phyloP scores from a whole-genome alignment of 805 yeast species.

The Suhomyces canberraensis region DNA sequence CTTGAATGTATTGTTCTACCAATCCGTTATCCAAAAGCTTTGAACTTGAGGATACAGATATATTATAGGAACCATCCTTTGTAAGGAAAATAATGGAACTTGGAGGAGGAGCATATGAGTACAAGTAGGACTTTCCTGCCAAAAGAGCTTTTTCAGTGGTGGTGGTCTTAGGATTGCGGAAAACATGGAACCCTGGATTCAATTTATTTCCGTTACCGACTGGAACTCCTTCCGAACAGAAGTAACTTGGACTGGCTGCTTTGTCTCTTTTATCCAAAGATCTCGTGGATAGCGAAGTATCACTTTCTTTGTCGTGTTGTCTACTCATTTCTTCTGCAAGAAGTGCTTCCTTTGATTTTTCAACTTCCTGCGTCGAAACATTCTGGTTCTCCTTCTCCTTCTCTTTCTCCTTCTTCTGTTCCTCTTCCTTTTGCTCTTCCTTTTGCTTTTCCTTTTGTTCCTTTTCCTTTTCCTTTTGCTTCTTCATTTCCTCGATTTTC shows the following conservation, averaged over 20 bases:
- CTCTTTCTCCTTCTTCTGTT: constrained; percentile 9
- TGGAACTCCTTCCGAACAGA: constrained; percentile 13
- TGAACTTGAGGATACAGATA: constrained; percentile 12
- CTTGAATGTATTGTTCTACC: constrained; percentile 19
- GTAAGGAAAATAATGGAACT: constrained; percentile 22
- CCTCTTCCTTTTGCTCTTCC: constrained; percentile 7
- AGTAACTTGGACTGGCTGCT: constrained; percentile 8
- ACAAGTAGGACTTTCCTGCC: constrained; percentile 20
- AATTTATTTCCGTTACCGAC: constrained; percentile 10
- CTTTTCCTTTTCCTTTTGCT: constrained; percentile 7
- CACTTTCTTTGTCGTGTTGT: not conserved
- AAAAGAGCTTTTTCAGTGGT: constrained; percentile 14
- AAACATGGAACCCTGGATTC: constrained; percentile 21
- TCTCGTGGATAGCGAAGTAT: not conserved
- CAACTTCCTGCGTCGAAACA: not conserved
- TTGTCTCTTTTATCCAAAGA: constrained; percentile 1
- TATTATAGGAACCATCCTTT: constrained; percentile 31
- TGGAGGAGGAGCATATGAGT: constrained; percentile 32
- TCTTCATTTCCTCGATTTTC: constrained; percentile 7
- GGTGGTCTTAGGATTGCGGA: constrained; percentile 13
- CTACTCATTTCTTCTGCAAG: constrained; percentile 2
- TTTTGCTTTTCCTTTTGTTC: constrained; percentile 7
- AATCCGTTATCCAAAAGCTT: constrained; percentile 21
- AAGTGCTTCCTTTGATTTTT: constrained; percentile 3
- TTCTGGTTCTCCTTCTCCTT: constrained; percentile 7